A percentile compares a stretch with the other conserved stretches of the same genome.
Evolutionary conservation across 225 moss, liverwort and hornwort genomes (phyloP).

Genomic region (Sphagnum tenellum): DNA sequence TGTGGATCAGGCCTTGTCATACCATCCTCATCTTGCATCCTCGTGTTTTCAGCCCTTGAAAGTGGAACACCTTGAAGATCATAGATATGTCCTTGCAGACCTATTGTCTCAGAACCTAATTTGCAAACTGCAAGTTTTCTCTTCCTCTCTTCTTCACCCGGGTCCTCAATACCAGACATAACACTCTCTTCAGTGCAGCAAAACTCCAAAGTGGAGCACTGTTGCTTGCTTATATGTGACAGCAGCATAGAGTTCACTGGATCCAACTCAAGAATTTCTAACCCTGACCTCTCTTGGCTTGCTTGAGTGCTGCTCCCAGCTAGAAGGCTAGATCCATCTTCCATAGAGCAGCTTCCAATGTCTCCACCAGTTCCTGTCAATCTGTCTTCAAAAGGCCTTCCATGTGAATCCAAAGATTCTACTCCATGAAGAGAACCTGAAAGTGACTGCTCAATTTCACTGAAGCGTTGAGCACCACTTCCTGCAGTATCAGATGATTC

Average conservation of each 20-base stretch:
- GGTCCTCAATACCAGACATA: not conserved
- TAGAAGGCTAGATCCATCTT: constrained; percentile 1
- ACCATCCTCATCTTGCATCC: constrained; percentile 3
- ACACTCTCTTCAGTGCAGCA: not conserved
- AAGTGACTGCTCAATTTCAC: constrained; percentile 1
- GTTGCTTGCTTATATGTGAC: constrained; percentile 2
- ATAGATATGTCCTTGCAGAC: too few species aligned
- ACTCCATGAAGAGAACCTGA: not conserved
- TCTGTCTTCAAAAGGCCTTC: not conserved
- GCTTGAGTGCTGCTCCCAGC: constrained; percentile 2
- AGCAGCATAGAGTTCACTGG: constrained; percentile 7
- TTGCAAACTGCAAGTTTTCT: too few species aligned
- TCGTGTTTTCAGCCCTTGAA: not conserved
- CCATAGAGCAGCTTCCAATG: constrained; percentile 4
- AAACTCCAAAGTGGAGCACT: not conserved
- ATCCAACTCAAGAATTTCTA: constrained; percentile 3
- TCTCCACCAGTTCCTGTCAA: constrained; percentile 1
- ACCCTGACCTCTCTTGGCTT: constrained; percentile 1
- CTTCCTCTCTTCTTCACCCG: not conserved
- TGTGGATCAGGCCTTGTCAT: constrained; percentile 4
- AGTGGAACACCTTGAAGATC: too few species aligned
- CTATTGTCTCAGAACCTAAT: too few species aligned
- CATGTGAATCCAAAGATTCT: constrained; percentile 1
- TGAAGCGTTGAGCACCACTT: not conserved
- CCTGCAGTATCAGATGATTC: constrained; percentile 10